Base-by-base conservation (phyloP, 192 early-diverging fungal species). In the Backusella circina region DNA sequence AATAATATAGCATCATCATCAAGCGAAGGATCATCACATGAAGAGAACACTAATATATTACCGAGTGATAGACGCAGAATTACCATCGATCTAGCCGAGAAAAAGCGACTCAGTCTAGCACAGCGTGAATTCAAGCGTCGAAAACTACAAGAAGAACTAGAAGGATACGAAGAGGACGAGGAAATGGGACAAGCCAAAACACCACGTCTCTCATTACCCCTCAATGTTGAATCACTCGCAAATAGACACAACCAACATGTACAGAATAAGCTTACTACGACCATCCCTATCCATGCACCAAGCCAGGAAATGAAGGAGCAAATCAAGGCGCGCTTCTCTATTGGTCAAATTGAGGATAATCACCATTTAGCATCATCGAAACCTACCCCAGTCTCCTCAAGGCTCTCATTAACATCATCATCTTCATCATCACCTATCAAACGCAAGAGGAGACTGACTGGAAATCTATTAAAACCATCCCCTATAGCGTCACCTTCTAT, bases 251-350 rank as follows among this genome's bases (percentile, higher is more conserved):
- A 57, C 18, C 31, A 38, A 41, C 23, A 61, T 0, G 8, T 26
- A 10, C 54, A 61, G 28, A 23, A 28, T 21, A 47, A 47, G 23
- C 0, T 26, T 3, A 28, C n/a, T n/a, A n/a, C n/a, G n/a, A n/a
- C 26, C n/a, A 61, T 61, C 13, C 54, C 54, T 3, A 28, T 61
- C 21, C 54, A 61, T 61, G 54, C 54, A 61, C 54, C 54, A 8
- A 61, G 54, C 13, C 23, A 23, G 28, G 54, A 61, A 61, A 61
- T 64, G 26, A 70, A 50, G 26, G 54, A 67, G 39, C 74, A 75
- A 37, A 75, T 75, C 30, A 75, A 75, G 23, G 74, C 74, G 9
- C 37, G 64, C 13, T 75, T 75, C 31, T 75, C 37, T n/a, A 57
- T 75, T 26, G 74, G 67, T 26, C 32, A 75, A 15, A 57, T 15